phyloP scores from a whole-genome alignment of 1,284 basidiomycete genomes.

The Boletus smithii region DNA sequence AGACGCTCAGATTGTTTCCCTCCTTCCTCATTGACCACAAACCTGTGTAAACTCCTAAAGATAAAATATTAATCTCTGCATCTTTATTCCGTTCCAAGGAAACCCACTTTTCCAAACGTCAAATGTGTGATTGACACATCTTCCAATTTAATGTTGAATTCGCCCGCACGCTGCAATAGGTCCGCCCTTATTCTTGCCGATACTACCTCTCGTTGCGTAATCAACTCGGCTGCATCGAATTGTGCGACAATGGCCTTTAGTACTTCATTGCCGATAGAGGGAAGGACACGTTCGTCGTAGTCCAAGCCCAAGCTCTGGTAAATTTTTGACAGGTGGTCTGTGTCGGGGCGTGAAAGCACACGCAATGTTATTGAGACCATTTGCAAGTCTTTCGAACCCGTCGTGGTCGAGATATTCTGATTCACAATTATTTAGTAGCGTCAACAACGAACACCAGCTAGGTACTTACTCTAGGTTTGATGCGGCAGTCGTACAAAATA shows the following conservation, averaged over 20 bases:
- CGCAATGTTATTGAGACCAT: constrained; percentile 97
- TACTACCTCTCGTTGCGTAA: constrained; percentile 84
- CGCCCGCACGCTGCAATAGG: constrained; percentile 87
- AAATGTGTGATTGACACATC: constrained; percentile 95
- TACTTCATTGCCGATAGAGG: constrained; percentile 96
- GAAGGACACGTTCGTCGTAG: constrained; percentile 95
- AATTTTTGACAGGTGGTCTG: constrained; percentile 85
- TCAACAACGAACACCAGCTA: constrained; percentile 4
- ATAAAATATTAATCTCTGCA: constrained; percentile 1
- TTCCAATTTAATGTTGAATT: constrained; percentile 95
- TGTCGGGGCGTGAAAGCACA: constrained; percentile 92
- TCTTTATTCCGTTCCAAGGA: background rate
- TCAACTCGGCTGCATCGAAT: constrained; percentile 97
- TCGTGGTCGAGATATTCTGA: constrained; percentile 95
- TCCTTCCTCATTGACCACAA: constrained; percentile 11
- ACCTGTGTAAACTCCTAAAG: constrained; percentile 76
- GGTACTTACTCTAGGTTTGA: constrained; percentile 82
- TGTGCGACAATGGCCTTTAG: constrained; percentile 97
- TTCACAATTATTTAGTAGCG: constrained; percentile 3
- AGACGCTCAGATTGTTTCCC: constrained; percentile 10
- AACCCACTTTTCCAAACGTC: constrained; percentile 72
- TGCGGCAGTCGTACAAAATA: constrained; percentile 96
- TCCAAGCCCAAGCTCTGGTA: constrained; percentile 94
- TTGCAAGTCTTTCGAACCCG: constrained; percentile 95
- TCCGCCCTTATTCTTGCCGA: constrained; percentile 94